Base-by-base conservation (phyloP, 352 stramenopile species). In the Phytophthora meadii region DNA sequence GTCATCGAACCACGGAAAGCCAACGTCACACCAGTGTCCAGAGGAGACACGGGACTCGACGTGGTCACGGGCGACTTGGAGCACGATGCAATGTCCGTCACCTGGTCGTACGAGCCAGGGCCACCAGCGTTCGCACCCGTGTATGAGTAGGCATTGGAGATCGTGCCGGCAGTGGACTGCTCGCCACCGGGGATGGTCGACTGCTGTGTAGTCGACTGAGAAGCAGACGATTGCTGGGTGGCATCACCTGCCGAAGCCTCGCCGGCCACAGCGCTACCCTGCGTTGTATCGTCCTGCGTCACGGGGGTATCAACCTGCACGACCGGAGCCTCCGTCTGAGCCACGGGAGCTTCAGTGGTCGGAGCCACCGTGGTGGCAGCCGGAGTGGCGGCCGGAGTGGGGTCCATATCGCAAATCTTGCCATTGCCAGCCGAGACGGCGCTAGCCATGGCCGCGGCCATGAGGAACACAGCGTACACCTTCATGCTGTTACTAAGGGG, bases 1-100 rank as follows among this genome's bases (percentile, higher is more conserved):
- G 65, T 86, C 67, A 92, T 79, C 5, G 76, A 79, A 1, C 82
- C 86, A 54, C 86, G 83, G 69, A 94, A 84, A 7, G 84, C 65
- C 40, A 92, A 24, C 42, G 86, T 84, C 25, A 92, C 74, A 24
- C 89, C 82, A 37, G 88, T 78, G 44, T 89, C 75, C 17, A 92
- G 72, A 12, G 86, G 83, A 11, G 77, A 87, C 41, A 94, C 67
- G 5, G 76, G 67, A 53, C 48, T 87, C 12, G 34, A 62, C 25
- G 75, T 81, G 3, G 61, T 71, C 47, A 87, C 72, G 30, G 72
- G 49, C 48, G 56, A 59, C 65, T 82, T 89, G 62, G 74, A 25
- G 66, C 85, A 94, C 52, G 72, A 79, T 1, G 39, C 63, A 15
- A 89, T 65, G 69, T 92, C 71, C 17, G 85, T 92, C 68, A 94